These are phyloP conservation scores for Onygenales sp. DNA, from an alignment of 2,329 filamentous ascomycete species.

Conservation along the genomic window DNA sequence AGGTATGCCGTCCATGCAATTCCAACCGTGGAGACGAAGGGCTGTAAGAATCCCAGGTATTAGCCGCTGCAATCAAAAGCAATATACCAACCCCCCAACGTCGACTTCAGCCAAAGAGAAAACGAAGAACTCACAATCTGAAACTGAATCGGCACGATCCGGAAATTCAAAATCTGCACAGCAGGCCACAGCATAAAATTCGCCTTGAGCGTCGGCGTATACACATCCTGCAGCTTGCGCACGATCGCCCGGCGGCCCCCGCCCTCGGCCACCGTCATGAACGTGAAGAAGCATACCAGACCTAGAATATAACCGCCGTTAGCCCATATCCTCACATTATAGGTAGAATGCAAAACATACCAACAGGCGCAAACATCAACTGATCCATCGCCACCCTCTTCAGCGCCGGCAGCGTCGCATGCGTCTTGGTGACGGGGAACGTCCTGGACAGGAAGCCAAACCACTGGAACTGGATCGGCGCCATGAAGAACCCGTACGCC, in stretches of 20 bases:
- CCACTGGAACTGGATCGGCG: conserved; percentile 91
- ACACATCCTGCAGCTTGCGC: conserved; percentile 87
- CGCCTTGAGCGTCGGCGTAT: conserved; percentile 85
- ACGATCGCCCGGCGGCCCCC: conserved; percentile 70
- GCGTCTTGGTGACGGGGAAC: conserved; percentile 76
- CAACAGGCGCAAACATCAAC: conserved; percentile 82
- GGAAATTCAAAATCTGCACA: conserved; percentile 95
- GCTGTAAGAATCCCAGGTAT: conserved; percentile 41
- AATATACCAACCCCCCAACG: too few species aligned
- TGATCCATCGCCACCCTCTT: conserved; percentile 92
- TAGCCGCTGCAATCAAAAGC: too few species aligned
- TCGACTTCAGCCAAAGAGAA: too few species aligned
- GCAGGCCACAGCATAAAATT: conserved; percentile 94
- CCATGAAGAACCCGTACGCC: conserved; percentile 95
- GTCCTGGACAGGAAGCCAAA: conserved; percentile 72
- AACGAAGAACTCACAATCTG: conserved; percentile 64
- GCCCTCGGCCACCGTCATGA: conserved; percentile 92
- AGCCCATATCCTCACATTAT: neutral
- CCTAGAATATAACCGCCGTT: conserved; percentile 33
- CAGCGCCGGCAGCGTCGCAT: conserved; percentile 65
- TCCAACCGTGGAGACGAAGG: conserved; percentile 84
- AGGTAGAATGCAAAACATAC: conserved; percentile 33
- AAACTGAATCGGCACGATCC: conserved; percentile 87
- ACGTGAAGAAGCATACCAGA: conserved; percentile 82
- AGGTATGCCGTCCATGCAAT: conserved; percentile 94